Evolutionary conservation across 345 rosid genomes (phyloP).

Genomic region (Gossypium ekmanianum): DNA sequence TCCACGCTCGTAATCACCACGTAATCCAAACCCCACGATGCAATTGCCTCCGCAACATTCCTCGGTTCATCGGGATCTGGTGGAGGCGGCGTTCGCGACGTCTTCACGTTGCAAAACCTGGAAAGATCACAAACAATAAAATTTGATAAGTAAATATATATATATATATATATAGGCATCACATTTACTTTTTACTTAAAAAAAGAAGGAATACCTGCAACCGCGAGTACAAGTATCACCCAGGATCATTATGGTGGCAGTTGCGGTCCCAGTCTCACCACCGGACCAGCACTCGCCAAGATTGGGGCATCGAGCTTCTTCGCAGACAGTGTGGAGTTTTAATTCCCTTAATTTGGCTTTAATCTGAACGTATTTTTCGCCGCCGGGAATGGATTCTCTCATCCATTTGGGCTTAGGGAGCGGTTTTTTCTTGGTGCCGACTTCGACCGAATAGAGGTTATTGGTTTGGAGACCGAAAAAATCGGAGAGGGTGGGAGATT

Average conservation of each 20-base stretch:
- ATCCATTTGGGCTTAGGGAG: constrained; percentile 98
- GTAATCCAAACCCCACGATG: constrained; percentile 92
- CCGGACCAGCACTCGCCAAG: constrained; percentile 99
- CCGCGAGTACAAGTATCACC: constrained; percentile 98
- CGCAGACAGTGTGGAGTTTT: constrained; percentile 97
- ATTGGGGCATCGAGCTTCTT: constrained; percentile 94
- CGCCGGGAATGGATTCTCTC: constrained; percentile 89
- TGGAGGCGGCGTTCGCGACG: constrained; percentile 88
- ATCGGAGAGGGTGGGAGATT: constrained; percentile 61
- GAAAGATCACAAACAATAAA: not conserved
- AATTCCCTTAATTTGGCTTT: constrained; percentile 83
- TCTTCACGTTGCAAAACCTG: constrained; percentile 95
- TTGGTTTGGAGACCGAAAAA: constrained; percentile 44
- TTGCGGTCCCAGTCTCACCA: constrained; percentile 96
- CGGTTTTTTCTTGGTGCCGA: constrained; percentile 92
- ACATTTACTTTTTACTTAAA: not conserved
- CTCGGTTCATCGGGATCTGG: constrained; percentile 87
- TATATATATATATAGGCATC: not conserved
- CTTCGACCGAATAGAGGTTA: constrained; percentile 75
- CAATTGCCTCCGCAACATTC: constrained; percentile 96
- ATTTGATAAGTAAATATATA: not conserved
- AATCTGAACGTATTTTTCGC: constrained; percentile 93
- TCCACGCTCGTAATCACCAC: constrained; percentile 92
- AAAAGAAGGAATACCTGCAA: constrained; percentile 53
- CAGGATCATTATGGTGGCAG: constrained; percentile 92